These are phyloP conservation scores for Diospyros kaki DNA, from an alignment of 148 eudicot genomes.

Conservation along the genomic window DNA sequence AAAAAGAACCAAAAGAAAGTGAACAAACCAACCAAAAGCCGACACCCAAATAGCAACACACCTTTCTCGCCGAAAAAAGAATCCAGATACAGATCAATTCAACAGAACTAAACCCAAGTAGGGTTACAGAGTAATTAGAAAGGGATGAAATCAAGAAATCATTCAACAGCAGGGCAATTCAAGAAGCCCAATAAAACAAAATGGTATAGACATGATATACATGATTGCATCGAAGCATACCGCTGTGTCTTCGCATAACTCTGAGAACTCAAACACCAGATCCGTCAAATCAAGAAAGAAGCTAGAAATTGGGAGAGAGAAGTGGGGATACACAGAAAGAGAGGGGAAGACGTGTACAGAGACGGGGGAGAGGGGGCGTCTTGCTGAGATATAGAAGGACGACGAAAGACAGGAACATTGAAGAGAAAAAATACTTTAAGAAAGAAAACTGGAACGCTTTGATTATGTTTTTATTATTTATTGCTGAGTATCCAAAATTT, in stretches of 20 bases:
- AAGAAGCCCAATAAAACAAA: background rate
- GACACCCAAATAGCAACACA: background rate
- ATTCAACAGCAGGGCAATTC: background rate
- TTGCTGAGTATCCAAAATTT: too few relatives aligned
- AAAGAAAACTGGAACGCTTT: too few relatives aligned
- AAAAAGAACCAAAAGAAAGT: background rate
- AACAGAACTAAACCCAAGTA: background rate
- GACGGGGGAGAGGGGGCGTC: background rate
- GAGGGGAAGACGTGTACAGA: background rate
- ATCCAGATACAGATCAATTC: background rate
- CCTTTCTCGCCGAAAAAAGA: background rate
- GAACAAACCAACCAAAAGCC: too few relatives aligned
- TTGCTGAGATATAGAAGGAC: too few relatives aligned
- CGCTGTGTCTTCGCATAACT: background rate
- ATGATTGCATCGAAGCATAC: background rate
- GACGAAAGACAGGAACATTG: too few relatives aligned
- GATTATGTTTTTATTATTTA: too few relatives aligned
- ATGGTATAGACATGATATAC: background rate
- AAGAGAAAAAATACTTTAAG: too few relatives aligned
- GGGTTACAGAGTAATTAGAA: background rate
- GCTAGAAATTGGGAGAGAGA: constrained; percentile 3
- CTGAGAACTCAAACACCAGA: constrained; percentile 4
- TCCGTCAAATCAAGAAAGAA: constrained; percentile 7
- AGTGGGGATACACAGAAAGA: background rate
- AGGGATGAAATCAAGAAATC: background rate